phyloP scores from a whole-genome alignment of 129 eudicot species.

The Tanacetum coccineum region DNA sequence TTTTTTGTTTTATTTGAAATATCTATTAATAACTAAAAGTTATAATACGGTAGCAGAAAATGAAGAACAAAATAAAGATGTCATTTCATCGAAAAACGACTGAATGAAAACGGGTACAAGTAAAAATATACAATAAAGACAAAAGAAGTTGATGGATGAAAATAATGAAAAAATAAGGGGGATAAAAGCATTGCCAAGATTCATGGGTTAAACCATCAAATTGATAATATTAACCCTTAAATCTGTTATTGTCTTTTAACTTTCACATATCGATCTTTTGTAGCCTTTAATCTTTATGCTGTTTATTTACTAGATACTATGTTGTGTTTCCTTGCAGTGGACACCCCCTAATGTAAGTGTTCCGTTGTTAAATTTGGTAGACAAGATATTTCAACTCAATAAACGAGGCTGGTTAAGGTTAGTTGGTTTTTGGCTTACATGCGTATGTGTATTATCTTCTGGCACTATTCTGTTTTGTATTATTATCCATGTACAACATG shows the following conservation, averaged over 20 bases:
- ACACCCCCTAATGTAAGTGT: slow-evolving; percentile 89
- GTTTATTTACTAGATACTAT: neutral
- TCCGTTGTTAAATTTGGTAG: slow-evolving; percentile 86
- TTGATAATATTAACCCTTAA: neutral
- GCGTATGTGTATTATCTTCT: neutral
- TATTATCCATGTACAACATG: too few relatives aligned
- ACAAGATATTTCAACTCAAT: slow-evolving; percentile 90
- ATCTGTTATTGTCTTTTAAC: neutral
- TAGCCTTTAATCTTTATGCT: neutral
- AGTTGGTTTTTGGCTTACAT: slow-evolving; percentile 7
- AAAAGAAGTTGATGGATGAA: too few relatives aligned
- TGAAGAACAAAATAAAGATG: too few relatives aligned
- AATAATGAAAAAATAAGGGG: too few relatives aligned
- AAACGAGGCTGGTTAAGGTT: slow-evolving; percentile 99
- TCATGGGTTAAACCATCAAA: too few relatives aligned
- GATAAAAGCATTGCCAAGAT: too few relatives aligned
- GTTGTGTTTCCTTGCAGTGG: slow-evolving; percentile 68
- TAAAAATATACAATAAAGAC: too few relatives aligned
- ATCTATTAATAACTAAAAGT: too few relatives aligned
- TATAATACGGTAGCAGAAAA: too few relatives aligned
- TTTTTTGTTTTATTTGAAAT: too few relatives aligned
- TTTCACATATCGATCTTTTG: neutral
- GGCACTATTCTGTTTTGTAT: neutral
- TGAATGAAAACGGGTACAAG: too few relatives aligned
- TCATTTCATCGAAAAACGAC: too few relatives aligned